Evolutionary conservation across 352 stramenopile species (phyloP), one percentile per base, ranked within the genome.

Genomic region (Phytophthora boehmeriae): DNA sequence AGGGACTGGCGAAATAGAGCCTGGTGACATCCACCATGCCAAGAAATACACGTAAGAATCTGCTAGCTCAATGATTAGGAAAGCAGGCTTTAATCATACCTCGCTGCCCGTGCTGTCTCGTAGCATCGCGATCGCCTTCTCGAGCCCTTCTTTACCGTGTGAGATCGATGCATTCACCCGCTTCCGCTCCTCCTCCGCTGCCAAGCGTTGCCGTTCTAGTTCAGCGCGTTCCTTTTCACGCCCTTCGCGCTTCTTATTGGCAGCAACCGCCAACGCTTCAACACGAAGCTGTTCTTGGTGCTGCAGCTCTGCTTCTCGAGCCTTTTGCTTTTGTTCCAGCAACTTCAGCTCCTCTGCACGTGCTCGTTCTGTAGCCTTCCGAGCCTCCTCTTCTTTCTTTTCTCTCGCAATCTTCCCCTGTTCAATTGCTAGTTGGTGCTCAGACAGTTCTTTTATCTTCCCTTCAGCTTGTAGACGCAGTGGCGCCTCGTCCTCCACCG

Each of bases 161-260:
- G 68, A 45, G 22, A 78, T 71, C 2, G 54, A 69, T 0, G 71
- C 74, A 38, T 82, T 84, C 8, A 76, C 41, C 2, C 46, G 55
- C 41, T 62, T 62, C 9, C 70, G 73, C 8, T 64, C 59, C 30
- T 68, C 60, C 22, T 79, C 54, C 27, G 86, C 69, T 9, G 78
- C 41, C n/a, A 67, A 51, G 14, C 53, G 61, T 28, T 59, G 60
- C 20, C 52, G 49, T 20, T 69, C 68, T 42, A 89, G 70, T 28
- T 86, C 72, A 20, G 51, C 50, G 0, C 75, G 65, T 19, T 71
- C 59, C 5, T 51, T 64, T 16, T 75, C 65, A 5, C 78, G 67
- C 46, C 80, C 59, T 3, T 86, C 75, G 1, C 83, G 84, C 51
- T 86, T 84, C 20, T 78, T 63, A 54, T 93, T 69, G 0, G 86